phyloP scores from a whole-genome alignment of 768 basidiomycete species.

The Amanita pseudoporphyria region DNA sequence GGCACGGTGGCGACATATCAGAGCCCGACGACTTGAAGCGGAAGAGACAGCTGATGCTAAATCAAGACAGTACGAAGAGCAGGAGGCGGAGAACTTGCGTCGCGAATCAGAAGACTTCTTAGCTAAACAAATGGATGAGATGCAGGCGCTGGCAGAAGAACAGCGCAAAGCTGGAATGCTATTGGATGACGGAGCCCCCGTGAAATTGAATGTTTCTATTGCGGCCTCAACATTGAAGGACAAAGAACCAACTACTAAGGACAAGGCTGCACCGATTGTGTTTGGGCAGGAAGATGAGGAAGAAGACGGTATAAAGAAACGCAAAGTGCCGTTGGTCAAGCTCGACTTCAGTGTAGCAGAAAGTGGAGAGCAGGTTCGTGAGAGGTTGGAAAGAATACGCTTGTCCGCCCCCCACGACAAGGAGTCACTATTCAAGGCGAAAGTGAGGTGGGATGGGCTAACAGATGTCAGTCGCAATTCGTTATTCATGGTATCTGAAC shows the following conservation, averaged over 20 bases:
- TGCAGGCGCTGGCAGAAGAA: constrained; percentile 85
- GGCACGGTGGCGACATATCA: constrained; percentile 76
- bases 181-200: constrained; percentile 85
- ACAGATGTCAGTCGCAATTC: constrained; percentile 58
- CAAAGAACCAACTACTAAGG: constrained; percentile 34
- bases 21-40: constrained; percentile 57
- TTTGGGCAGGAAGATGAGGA: constrained; percentile 83
- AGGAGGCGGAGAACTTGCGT: constrained; percentile 79
- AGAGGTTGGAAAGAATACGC: constrained; percentile 71
- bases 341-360: constrained; percentile 85
- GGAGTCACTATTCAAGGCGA: constrained; percentile 71
- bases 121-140: constrained; percentile 90
- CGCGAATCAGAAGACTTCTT: constrained; percentile 92
- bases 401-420: constrained; percentile 67
- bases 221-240: constrained; percentile 37
- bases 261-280: constrained; percentile 39
- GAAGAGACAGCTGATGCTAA: constrained; percentile 83
- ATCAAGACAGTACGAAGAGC: constrained; percentile 73
- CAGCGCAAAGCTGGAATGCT: constrained; percentile 87
- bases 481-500: constrained; percentile 11
- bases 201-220: constrained; percentile 74
- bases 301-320: constrained; percentile 74
- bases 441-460: constrained; percentile 88
- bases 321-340: constrained; percentile 81
- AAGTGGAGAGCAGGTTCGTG: constrained; percentile 66